Conservation (phyloP, 2,329 filamentous ascomycete genomes). For the Pestalotiopsis sp. region DNA sequence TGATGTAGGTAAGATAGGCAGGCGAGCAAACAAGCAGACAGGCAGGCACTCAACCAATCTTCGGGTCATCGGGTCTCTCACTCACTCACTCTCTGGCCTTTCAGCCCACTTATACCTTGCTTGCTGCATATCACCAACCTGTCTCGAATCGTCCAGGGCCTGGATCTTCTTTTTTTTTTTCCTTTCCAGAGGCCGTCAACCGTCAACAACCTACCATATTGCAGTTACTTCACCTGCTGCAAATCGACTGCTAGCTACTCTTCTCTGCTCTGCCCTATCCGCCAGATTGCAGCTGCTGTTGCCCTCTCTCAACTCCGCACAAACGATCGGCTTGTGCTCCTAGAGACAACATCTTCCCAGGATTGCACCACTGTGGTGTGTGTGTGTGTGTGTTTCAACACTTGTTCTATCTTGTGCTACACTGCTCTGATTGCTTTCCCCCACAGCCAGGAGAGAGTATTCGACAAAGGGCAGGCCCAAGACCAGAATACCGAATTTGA, state of each 20-base stretch:
- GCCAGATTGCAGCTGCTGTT: conserved; percentile 16
- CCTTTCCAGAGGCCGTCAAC: conserved; percentile 4
- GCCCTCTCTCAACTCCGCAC: conserved; percentile 10
- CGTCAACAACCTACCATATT: conserved; percentile 23
- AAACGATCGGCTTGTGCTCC: conserved; percentile 16
- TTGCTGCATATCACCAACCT: conserved; percentile 18
- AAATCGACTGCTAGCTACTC: conserved; percentile 15
- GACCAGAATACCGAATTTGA: background rate
- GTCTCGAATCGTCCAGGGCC: conserved; percentile 11
- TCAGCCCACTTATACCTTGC: conserved; percentile 14
- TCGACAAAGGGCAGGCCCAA: conserved; percentile 1
- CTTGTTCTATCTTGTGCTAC: conserved; percentile 15
- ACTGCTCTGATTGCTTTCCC: background rate
- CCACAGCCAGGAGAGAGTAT: background rate
- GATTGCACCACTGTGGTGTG: conserved; percentile 11
- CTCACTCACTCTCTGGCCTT: background rate
- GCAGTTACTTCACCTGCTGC: conserved; percentile 15
- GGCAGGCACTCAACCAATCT: background rate
- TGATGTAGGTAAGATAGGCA: background rate
- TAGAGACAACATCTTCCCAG: conserved; percentile 7
- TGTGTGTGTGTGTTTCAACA: conserved; percentile 13
- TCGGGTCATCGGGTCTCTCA: background rate
- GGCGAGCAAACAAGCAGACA: background rate
- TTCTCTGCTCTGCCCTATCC: conserved; percentile 9
- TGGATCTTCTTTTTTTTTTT: background rate